Conservation (phyloP, 2,329 filamentous ascomycete species). For the Fonsecaea multimorphosa region DNA sequence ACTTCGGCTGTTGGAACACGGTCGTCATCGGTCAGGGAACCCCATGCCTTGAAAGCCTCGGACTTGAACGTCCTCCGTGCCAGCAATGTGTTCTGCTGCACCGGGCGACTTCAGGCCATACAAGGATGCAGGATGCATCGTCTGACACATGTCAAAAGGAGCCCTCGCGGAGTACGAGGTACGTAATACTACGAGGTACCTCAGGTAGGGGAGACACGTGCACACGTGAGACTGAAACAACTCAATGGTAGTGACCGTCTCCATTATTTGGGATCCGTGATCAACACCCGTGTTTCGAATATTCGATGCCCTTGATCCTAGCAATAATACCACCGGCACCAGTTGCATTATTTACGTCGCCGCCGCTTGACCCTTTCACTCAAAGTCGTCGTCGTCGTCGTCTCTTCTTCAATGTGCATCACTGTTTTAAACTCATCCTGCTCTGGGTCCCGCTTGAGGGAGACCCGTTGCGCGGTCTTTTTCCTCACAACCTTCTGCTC, state of each 20-base stretch:
- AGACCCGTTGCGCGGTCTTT: constrained; percentile 23
- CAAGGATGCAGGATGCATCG: no score
- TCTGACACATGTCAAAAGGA: neutral
- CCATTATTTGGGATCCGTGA: neutral
- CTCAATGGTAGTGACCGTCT: neutral
- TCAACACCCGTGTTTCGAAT: constrained; percentile 15
- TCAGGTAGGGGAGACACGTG: constrained; percentile 12
- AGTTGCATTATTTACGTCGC: constrained; percentile 36
- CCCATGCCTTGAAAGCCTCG: neutral
- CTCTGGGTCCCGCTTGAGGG: constrained; percentile 35
- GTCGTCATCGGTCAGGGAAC: constrained; percentile 3
- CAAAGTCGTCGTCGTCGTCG: constrained; percentile 23
- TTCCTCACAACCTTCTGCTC: constrained; percentile 21
- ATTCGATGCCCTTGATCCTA: constrained; percentile 11
- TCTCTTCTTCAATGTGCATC: constrained; percentile 37
- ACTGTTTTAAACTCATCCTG: constrained; percentile 29
- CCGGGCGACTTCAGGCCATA: no score
- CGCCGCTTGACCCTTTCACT: constrained; percentile 38
- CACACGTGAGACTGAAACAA: constrained; percentile 15
- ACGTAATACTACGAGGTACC: no score
- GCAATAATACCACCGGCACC: neutral
- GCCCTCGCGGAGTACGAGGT: no score
- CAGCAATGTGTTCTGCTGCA: neutral
- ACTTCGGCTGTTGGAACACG: neutral
- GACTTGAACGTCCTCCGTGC: neutral